Conservation (phyloP, 805 yeast genomes). For the Monosporozyma yasuniensis region DNA sequence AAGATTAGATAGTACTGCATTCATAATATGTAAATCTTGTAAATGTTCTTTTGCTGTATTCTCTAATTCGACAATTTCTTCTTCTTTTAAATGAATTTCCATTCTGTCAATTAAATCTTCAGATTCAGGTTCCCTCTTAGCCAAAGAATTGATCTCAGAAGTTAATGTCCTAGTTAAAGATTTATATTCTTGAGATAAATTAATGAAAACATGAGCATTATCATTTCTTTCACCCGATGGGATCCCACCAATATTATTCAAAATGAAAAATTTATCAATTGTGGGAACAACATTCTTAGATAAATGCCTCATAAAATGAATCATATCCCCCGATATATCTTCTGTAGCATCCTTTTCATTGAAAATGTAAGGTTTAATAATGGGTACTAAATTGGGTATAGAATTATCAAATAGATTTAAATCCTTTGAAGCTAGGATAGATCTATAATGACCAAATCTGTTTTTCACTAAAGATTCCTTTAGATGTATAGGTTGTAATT, state of each 20-base stretch:
- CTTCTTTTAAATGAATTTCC: constrained; percentile 11
- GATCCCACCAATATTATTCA: constrained; percentile 83
- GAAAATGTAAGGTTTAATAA: constrained; percentile 56
- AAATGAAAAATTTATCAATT: constrained; percentile 71
- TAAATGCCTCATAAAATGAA: constrained; percentile 28
- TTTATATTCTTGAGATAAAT: constrained; percentile 65
- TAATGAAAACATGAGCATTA: constrained; percentile 80
- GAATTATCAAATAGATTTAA: constrained; percentile 6
- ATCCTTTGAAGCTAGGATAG: constrained; percentile 13
- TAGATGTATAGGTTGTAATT: constrained; percentile 20
- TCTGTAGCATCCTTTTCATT: constrained; percentile 43
- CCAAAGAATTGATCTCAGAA: constrained; percentile 5
- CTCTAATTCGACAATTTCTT: constrained; percentile 10
- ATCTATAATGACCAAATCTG: constrained; percentile 10
- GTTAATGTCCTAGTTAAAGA: constrained; percentile 7
- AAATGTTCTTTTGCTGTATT: constrained; percentile 40
- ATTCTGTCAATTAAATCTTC: constrained; percentile 15
- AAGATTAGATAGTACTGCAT: constrained; percentile 39
- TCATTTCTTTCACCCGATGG: constrained; percentile 77
- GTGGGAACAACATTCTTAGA: constrained; percentile 30
- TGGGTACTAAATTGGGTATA: constrained; percentile 32
- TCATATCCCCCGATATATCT: constrained; percentile 33
- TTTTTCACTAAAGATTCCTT: constrained; percentile 17
- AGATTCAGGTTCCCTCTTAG: constrained; percentile 11
- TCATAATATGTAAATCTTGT: constrained; percentile 60